Evolutionary conservation across 306 rosid species (phyloP).

Genomic region (Glycine tomentella): DNA sequence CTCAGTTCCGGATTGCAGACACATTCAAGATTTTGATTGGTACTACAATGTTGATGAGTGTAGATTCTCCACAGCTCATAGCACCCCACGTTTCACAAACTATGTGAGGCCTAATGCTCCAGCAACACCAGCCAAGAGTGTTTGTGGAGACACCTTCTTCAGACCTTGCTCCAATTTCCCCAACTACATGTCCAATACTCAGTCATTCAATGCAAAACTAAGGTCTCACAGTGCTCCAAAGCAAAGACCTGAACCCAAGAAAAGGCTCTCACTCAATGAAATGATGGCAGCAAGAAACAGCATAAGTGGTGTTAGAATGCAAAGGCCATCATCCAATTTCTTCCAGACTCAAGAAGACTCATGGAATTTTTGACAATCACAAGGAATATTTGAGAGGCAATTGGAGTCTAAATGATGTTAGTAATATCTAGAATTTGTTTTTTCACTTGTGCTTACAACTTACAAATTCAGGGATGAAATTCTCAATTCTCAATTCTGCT

Average conservation of each 20-base stretch:
- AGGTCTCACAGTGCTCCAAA: slow-evolving; percentile 97
- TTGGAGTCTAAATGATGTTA: slow-evolving; percentile 33
- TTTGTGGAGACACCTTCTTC: slow-evolving; percentile 66
- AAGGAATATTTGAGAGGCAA: slow-evolving; percentile 12
- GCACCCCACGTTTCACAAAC: slow-evolving; percentile 75
- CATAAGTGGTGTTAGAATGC: slow-evolving; percentile 79
- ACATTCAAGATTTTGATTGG: slow-evolving; percentile 74
- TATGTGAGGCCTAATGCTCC: slow-evolving; percentile 55
- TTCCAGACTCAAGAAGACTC: slow-evolving; percentile 54
- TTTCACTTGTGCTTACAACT: slow-evolving; percentile 35
- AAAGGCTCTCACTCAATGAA: slow-evolving; percentile 75
- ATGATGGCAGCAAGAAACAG: slow-evolving; percentile 85
- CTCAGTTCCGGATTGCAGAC: slow-evolving; percentile 57
- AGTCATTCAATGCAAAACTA: slow-evolving; percentile 77
- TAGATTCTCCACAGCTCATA: slow-evolving; percentile 71
- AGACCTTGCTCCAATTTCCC: slow-evolving; percentile 67
- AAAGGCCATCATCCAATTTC: slow-evolving; percentile 48
- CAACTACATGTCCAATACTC: slow-evolving; percentile 82
- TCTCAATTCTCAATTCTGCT: slow-evolving; percentile 44
- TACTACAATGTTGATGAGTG: slow-evolving; percentile 67
- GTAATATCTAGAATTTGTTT: slow-evolving; percentile 44
- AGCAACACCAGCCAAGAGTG: slow-evolving; percentile 78
- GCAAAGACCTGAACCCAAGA: slow-evolving; percentile 87
- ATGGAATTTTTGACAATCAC: slow-evolving; percentile 50
- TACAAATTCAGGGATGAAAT: slow-evolving; percentile 50